Conservation (phyloP, 768 basidiomycete genomes). For the Rhizopogon roseolus region DNA sequence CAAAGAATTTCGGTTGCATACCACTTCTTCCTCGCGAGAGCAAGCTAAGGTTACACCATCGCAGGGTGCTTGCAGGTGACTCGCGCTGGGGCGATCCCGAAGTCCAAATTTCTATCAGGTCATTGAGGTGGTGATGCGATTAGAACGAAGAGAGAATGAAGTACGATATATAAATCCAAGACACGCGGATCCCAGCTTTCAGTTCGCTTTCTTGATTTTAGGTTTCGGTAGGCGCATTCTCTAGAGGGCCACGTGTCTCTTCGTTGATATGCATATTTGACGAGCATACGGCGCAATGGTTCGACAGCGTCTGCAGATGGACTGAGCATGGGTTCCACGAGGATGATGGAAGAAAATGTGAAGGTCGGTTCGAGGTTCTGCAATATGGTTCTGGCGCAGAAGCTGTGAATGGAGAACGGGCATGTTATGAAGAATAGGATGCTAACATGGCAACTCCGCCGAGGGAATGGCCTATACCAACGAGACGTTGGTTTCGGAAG, state of each 20-base stretch:
- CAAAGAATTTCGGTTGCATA: constrained; percentile 23
- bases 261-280: constrained; percentile 45
- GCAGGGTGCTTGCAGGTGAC: constrained; percentile 27
- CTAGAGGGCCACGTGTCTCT: constrained; percentile 48
- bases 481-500: constrained; percentile 45
- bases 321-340: constrained; percentile 64
- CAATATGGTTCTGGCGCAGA: constrained; percentile 41
- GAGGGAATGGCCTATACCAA: constrained; percentile 67
- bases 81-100: constrained; percentile 29
- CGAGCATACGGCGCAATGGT: constrained; percentile 36
- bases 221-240: constrained; percentile 33
- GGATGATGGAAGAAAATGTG: constrained; percentile 46
- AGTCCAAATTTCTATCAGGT: constrained; percentile 41
- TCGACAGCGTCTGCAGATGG: constrained; percentile 41
- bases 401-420: constrained; percentile 2
- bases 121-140: background rate
- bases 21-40: constrained; percentile 57
- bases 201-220: constrained; percentile 31
- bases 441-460: constrained; percentile 62
- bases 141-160: constrained; percentile 13
- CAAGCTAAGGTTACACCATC: constrained; percentile 49
- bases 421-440: background rate
- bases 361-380: constrained; percentile 42
- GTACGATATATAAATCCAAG: constrained; percentile 47
- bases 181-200: constrained; percentile 51